Evolutionary conservation across 805 yeast species (phyloP).

Genomic region (Ogataea nitratoaversa): DNA sequence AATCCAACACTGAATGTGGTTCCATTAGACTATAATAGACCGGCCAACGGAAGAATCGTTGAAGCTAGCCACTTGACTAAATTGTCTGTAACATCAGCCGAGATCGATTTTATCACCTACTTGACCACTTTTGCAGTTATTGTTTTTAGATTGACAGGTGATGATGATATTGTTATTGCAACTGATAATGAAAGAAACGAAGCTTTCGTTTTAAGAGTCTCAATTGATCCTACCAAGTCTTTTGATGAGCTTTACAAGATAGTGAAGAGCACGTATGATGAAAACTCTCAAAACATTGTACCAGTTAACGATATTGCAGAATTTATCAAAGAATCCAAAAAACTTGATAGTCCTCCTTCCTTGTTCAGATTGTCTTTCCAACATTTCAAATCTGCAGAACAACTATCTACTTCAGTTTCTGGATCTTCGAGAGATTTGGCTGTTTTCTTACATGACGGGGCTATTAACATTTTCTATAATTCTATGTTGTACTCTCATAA

Average conservation of each 20-base stretch:
- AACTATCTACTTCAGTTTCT: conserved; percentile 41
- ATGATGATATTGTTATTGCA: conserved; percentile 89
- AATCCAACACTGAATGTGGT: conserved; percentile 82
- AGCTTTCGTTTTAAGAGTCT: conserved; percentile 61
- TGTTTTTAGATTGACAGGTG: conserved; percentile 81
- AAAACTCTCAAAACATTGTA: conserved; percentile 33
- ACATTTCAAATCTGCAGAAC: conserved; percentile 36
- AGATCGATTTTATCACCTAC: conserved; percentile 49
- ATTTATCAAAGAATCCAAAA: conserved; percentile 44
- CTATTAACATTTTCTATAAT: conserved; percentile 60
- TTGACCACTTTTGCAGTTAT: conserved; percentile 67
- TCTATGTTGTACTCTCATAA: conserved; percentile 65
- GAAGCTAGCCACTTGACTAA: conserved; percentile 49
- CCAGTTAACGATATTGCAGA: conserved; percentile 55
- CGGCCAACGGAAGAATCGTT: conserved; percentile 60
- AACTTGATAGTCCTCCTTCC: conserved; percentile 55
- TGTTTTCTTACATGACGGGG: conserved; percentile 38
- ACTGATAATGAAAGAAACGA: conserved; percentile 46
- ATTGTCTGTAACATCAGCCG: conserved; percentile 17
- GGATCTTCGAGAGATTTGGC: conserved; percentile 67
- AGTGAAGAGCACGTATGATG: conserved; percentile 39
- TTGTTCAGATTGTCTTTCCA: conserved; percentile 60
- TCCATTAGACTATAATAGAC: conserved; percentile 84
- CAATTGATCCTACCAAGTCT: conserved; percentile 48
- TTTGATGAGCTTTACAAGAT: conserved; percentile 50